Percentiles rank a stretch among this genome's conserved stretches.
phyloP scores from a whole-genome alignment of 2,329 filamentous ascomycete genomes.

The Penicillium polonicum region DNA sequence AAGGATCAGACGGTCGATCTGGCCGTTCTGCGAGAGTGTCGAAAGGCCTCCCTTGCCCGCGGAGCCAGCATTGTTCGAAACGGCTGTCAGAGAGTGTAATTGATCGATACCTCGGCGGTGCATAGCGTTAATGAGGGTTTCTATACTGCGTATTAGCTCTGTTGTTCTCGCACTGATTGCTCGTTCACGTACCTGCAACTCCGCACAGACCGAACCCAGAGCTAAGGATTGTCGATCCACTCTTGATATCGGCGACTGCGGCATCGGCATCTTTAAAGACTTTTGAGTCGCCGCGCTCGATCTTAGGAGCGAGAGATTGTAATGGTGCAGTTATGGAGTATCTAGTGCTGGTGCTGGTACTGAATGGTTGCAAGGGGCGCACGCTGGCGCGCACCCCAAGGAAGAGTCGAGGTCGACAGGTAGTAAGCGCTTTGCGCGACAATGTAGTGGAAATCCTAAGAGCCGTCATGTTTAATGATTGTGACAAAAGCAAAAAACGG shows the following conservation, averaged over 20 bases:
- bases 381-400: conserved; percentile 18
- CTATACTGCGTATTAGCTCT: conserved; percentile 36
- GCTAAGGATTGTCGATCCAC: conserved; percentile 69
- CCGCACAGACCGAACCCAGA: conserved; percentile 82
- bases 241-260: conserved; percentile 68
- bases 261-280: conserved; percentile 56
- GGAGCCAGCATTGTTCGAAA: conserved; percentile 77
- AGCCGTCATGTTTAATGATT: conserved; percentile 24
- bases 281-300: conserved; percentile 38
- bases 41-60: conserved; percentile 68
- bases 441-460: conserved; percentile 27
- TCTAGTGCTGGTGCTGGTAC: conserved; percentile 3
- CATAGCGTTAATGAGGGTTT: conserved; percentile 71
- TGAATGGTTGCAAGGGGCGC: conserved; percentile 12
- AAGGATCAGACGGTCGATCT: conserved; percentile 69
- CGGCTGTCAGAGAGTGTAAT: conserved; percentile 63
- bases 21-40: conserved; percentile 65
- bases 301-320: conserved; percentile 24
- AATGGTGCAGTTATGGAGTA: conserved; percentile 25
- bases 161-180: neutral
- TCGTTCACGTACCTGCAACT: conserved; percentile 58
- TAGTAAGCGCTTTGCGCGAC: conserved; percentile 25
- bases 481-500: neutral
- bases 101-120: conserved; percentile 57
- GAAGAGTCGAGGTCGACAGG: conserved; percentile 25